Conservation (phyloP, 2,329 filamentous ascomycete genomes). For the Calonectria fujianensis region DNA sequence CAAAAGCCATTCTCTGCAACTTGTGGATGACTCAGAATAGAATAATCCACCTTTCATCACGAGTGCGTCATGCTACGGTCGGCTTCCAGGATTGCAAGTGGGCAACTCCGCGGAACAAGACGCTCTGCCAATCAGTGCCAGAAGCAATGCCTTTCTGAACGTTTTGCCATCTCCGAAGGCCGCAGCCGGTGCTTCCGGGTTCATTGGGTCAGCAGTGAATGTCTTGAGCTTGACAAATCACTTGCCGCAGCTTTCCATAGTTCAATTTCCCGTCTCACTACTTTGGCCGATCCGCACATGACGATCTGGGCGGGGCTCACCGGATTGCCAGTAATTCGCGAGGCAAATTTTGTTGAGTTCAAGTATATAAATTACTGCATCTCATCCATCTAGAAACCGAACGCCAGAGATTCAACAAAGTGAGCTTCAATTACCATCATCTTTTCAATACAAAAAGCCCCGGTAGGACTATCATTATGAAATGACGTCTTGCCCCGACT, state of each 20-base stretch:
- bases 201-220: neutral
- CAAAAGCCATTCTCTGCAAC: neutral
- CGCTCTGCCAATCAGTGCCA: neutral
- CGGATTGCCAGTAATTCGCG: neutral
- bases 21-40: neutral
- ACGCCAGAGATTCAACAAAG: neutral
- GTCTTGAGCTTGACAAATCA: neutral
- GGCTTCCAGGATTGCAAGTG: neutral
- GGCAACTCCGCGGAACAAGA: neutral
- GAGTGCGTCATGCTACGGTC: neutral
- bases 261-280: neutral
- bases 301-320: neutral
- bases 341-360: neutral
- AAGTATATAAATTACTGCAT: neutral
- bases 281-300: neutral
- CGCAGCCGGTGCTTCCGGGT: neutral
- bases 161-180: neutral
- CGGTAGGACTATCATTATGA: neutral
- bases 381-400: neutral
- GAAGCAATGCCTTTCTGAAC: neutral
- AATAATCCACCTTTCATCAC: neutral
- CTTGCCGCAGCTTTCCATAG: neutral
- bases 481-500: neutral
- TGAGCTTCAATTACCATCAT: neutral
- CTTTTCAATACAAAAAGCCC: neutral